These are phyloP conservation scores for Sutorius eximius DNA, from an alignment of 1,284 basidiomycete species.

Conservation along the genomic window DNA sequence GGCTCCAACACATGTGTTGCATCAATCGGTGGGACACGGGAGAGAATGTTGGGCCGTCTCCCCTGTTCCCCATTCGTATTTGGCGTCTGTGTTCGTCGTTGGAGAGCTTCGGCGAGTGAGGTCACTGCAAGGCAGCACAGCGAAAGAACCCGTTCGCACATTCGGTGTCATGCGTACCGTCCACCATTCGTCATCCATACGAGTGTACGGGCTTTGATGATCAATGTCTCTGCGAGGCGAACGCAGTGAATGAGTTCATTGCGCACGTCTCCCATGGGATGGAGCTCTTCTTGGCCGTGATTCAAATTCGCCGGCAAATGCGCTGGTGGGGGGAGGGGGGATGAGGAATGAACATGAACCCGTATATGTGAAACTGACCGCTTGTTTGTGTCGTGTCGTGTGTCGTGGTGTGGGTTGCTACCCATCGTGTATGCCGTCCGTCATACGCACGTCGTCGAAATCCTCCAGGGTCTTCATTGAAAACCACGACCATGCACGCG, in stretches of 20 bases:
- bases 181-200: conserved; percentile 1
- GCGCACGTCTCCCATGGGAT: not conserved
- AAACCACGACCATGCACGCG: conserved; percentile 67
- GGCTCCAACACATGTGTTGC: not conserved
- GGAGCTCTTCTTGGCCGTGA: not conserved
- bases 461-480: conserved; percentile 55
- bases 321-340: not conserved
- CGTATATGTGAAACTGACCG: conserved; percentile 2
- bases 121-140: conserved; percentile 18
- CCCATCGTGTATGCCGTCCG: conserved; percentile 18
- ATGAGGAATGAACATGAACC: not conserved
- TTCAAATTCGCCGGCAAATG: conserved; percentile 8
- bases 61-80: conserved; percentile 8
- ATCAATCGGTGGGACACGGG: conserved; percentile 20
- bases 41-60: conserved; percentile 9
- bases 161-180: conserved; percentile 17
- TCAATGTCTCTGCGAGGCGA: conserved; percentile 25
- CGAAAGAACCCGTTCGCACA: not conserved
- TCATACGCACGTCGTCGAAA: conserved; percentile 9
- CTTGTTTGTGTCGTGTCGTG: conserved; percentile 7
- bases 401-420: conserved; percentile 8
- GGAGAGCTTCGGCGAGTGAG: conserved; percentile 15
- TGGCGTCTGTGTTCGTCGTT: conserved; percentile 1
- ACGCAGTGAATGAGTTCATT: conserved; percentile 12
- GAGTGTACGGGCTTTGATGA: conserved; percentile 1